Conservation (phyloP, 176 grass and related monocot genomes). For the Triticum timopheevii region DNA sequence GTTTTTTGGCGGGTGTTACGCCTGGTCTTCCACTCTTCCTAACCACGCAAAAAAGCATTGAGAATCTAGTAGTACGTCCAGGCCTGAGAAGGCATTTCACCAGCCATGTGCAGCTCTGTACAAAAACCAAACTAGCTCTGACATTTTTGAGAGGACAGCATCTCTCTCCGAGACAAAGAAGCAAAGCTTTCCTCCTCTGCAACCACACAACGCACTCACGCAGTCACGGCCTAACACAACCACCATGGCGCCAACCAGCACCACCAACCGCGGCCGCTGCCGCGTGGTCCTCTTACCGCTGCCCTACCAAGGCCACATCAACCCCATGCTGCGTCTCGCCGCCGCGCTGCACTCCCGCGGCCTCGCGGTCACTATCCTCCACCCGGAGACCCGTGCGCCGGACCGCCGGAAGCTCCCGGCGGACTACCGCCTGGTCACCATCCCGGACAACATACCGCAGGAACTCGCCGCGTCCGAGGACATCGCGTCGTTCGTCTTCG, state of each 20-base stretch:
- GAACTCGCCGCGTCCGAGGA: conserved; percentile 18
- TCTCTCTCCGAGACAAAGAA: not conserved
- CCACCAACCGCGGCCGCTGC: not conserved
- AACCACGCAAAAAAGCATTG: too few relatives aligned
- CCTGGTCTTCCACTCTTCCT: too few relatives aligned
- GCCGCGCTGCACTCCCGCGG: not conserved
- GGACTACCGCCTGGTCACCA: not conserved
- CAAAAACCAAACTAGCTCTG: not conserved
- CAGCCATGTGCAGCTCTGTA: not conserved
- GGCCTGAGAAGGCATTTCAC: too few relatives aligned
- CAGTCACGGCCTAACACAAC: not conserved
- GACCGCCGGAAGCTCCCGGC: not conserved
- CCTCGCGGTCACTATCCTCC: not conserved
- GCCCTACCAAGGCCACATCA: not conserved
- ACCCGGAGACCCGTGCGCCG: not conserved
- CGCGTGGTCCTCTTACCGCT: not conserved
- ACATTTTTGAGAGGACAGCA: not conserved
- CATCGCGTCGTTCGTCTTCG: conserved; percentile 8
- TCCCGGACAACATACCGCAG: not conserved
- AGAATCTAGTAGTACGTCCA: not conserved
- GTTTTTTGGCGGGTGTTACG: too few relatives aligned
- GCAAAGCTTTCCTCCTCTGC: not conserved
- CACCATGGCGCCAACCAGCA: not conserved
- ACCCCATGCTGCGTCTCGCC: conserved; percentile 10
- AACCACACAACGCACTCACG: not conserved